Evolutionary conservation across 208 protist genomes (phyloP).

Genomic region (Leishmania braziliensis): DNA sequence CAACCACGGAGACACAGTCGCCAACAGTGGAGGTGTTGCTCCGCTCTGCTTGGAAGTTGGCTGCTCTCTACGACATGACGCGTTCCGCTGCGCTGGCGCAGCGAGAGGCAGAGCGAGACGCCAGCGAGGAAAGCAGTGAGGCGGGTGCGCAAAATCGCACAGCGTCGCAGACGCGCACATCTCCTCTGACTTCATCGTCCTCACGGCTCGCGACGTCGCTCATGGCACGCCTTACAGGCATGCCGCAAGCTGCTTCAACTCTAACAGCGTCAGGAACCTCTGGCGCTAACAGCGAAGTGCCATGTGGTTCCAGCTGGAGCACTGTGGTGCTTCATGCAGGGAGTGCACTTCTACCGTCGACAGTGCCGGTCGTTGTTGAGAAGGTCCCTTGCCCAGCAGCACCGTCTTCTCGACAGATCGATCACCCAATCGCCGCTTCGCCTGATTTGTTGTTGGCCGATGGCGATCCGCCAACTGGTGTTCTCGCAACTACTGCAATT

Average conservation of each 20-base stretch:
- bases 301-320: background rate
- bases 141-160: background rate
- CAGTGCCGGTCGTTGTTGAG: background rate
- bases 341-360: background rate
- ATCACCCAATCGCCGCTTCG: background rate
- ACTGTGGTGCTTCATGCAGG: background rate
- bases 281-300: background rate
- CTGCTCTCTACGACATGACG: constrained; percentile 31
- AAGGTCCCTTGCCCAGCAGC: background rate
- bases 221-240: background rate
- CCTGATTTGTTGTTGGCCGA: background rate
- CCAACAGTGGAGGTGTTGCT: constrained; percentile 34
- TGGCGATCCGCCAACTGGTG: background rate
- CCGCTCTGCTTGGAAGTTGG: constrained; percentile 38
- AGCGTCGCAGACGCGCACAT: background rate
- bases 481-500: background rate
- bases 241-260: background rate
- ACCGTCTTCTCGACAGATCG: background rate
- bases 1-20: background rate
- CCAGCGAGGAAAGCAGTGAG: background rate
- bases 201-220: background rate
- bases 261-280: background rate
- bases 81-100: background rate
- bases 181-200: background rate
- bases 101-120: background rate